A percentile compares a stretch with the other conserved stretches of the same genome.
Conservation (phyloP, 1,284 basidiomycete genomes). For the Agaricales sp. region DNA sequence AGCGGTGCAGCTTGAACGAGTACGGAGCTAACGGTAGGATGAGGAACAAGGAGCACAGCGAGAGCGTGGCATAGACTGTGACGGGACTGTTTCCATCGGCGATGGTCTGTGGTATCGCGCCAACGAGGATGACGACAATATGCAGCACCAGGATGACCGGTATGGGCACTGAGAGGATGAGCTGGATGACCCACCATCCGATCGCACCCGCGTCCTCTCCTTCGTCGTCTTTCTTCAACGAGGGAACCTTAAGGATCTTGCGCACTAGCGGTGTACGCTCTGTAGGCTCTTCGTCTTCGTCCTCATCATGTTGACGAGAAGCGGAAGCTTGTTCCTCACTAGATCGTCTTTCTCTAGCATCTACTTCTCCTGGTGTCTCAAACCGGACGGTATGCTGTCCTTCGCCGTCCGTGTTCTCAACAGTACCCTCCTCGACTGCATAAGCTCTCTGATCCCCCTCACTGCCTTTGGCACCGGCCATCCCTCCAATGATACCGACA, state of each 20-base stretch:
- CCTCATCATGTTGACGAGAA: constrained; percentile 13
- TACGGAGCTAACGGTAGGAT: constrained; percentile 56
- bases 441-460: constrained; percentile 10
- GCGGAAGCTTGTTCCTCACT: too few species aligned
- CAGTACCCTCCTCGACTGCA: constrained; percentile 8
- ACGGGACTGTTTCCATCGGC: constrained; percentile 49
- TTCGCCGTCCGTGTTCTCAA: constrained; percentile 17
- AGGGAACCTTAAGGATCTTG: constrained; percentile 12
- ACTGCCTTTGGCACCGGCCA: constrained; percentile 15
- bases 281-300: constrained; percentile 19
- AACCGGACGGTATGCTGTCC: constrained; percentile 10
- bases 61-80: constrained; percentile 41
- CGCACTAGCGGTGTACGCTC: constrained; percentile 42
- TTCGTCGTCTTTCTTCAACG: constrained; percentile 16
- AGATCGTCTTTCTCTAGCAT: neutral
- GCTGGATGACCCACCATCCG: constrained; percentile 56
- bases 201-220: constrained; percentile 24
- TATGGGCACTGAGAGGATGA: constrained; percentile 44
- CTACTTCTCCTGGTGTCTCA: neutral
- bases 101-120: constrained; percentile 46
- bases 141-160: constrained; percentile 51
- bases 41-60: constrained; percentile 34
- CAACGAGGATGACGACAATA: constrained; percentile 37
- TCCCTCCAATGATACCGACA: constrained; percentile 30
- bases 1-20: constrained; percentile 40